Percentiles rank a stretch among this genome's conserved stretches.
Evolutionary conservation across 139 green algal species (phyloP).

Genomic region (Tetradesmus lagerheimii): DNA sequence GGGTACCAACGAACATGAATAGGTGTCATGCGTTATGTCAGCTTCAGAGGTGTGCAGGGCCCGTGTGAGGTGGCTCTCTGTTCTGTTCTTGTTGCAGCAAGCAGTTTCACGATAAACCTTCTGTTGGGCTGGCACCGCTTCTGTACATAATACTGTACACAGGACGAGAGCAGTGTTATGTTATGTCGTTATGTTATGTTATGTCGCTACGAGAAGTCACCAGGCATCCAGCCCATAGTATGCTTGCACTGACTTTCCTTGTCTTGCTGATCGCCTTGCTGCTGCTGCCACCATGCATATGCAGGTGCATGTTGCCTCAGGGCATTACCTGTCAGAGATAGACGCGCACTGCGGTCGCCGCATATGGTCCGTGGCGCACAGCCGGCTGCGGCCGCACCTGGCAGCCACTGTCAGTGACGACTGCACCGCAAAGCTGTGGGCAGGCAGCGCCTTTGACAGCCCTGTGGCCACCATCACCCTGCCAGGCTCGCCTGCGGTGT

Average conservation of each 20-base stretch:
- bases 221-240: too few relatives aligned
- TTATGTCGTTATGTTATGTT: too few relatives aligned
- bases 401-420: conserved; percentile 87
- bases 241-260: not conserved
- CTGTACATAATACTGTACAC: too few relatives aligned
- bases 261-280: not conserved
- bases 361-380: conserved; percentile 91
- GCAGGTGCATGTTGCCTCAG: conserved; percentile 71
- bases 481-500: conserved; percentile 65
- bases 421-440: conserved; percentile 85
- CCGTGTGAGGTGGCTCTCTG: too few relatives aligned
- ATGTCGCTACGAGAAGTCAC: too few relatives aligned
- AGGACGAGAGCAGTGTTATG: too few relatives aligned
- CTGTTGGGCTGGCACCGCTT: too few relatives aligned
- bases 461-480: conserved; percentile 63
- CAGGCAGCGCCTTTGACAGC: conserved; percentile 52
- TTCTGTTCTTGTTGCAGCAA: not conserved
- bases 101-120: too few relatives aligned
- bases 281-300: conserved; percentile 25
- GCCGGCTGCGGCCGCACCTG: conserved; percentile 61
- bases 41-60: too few relatives aligned
- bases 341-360: conserved; percentile 80
- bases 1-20: too few relatives aligned
- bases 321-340: conserved; percentile 71
- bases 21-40: too few relatives aligned